phyloP scores from a whole-genome alignment of 495 filamentous ascomycete species.

The Aspergillus bertholletiae region DNA sequence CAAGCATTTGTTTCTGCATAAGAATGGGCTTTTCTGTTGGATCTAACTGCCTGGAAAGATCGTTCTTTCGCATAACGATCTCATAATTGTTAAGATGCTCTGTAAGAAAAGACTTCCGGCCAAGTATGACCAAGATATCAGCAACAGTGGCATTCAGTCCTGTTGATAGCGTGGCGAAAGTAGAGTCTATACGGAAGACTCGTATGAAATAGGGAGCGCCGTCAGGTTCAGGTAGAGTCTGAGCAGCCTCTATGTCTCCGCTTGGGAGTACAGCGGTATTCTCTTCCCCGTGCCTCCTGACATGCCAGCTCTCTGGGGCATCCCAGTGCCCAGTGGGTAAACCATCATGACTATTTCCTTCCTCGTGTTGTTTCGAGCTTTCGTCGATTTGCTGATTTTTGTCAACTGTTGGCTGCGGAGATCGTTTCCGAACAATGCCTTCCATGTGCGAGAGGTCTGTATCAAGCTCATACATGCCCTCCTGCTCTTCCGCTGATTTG shows the following conservation, averaged over 20 bases:
- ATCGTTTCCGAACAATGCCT: slow-evolving; percentile 71
- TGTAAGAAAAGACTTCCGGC: slow-evolving; percentile 85
- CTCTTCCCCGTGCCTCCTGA: slow-evolving; percentile 66
- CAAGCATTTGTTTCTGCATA: slow-evolving; percentile 88
- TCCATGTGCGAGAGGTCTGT: slow-evolving; percentile 81
- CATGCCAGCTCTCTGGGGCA: slow-evolving; percentile 91
- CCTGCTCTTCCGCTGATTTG: slow-evolving; percentile 27
- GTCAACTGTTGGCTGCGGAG: slow-evolving; percentile 23
- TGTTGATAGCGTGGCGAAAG: slow-evolving; percentile 86
- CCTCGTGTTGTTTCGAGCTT: slow-evolving; percentile 39
- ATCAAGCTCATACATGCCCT: slow-evolving; percentile 66
- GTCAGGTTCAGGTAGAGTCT: slow-evolving; percentile 59
- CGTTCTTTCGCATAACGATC: slow-evolving; percentile 90
- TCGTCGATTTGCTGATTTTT: slow-evolving; percentile 52
- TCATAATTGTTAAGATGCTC: slow-evolving; percentile 91
- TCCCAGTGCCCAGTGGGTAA: slow-evolving; percentile 60
- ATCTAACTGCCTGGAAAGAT: slow-evolving; percentile 77
- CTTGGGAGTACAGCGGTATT: slow-evolving; percentile 55
- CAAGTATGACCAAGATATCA: slow-evolving; percentile 78
- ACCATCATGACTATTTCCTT: slow-evolving; percentile 27
- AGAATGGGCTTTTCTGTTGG: slow-evolving; percentile 77
- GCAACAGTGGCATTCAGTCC: slow-evolving; percentile 75
- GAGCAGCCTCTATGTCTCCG: slow-evolving; percentile 46
- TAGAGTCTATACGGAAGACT: slow-evolving; percentile 89
- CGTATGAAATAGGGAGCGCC: slow-evolving; percentile 79